These are phyloP conservation scores for Incumbomyces delicatus DNA, from an alignment of 2,329 filamentous ascomycete species.

Conservation along the genomic window DNA sequence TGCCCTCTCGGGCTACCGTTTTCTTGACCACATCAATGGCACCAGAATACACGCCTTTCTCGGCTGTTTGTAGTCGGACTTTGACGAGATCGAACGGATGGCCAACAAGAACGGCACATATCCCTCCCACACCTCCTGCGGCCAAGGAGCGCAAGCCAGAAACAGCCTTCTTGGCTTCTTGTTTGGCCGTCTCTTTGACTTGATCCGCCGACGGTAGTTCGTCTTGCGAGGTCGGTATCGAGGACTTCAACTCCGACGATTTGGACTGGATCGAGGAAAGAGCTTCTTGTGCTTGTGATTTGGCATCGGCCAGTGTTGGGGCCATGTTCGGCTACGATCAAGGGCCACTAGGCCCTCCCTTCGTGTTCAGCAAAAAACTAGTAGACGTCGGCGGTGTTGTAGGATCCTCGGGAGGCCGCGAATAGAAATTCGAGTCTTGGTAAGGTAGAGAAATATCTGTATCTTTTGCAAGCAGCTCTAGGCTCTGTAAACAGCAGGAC, in stretches of 20 bases:
- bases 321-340: slow-evolving; percentile 10
- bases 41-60: slow-evolving; percentile 80
- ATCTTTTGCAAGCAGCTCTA: no score
- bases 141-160: slow-evolving; percentile 68
- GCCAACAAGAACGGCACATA: slow-evolving; percentile 88
- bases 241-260: slow-evolving; percentile 7
- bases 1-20: slow-evolving; percentile 76
- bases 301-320: slow-evolving; percentile 3
- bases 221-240: slow-evolving; percentile 19
- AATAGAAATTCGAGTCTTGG: no score
- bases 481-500: no score
- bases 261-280: slow-evolving; percentile 2
- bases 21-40: slow-evolving; percentile 87
- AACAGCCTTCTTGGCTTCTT: slow-evolving; percentile 42
- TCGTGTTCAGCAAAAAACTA: not conserved
- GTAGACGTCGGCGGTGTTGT: no score
- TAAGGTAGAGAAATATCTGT: no score
- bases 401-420: no score
- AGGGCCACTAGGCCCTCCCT: not conserved
- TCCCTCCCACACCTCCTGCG: slow-evolving; percentile 83
- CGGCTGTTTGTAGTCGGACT: slow-evolving; percentile 90
- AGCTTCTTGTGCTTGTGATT: slow-evolving; percentile 3
- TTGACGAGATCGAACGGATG: slow-evolving; percentile 98
- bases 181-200: slow-evolving; percentile 43
- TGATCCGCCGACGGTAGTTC: slow-evolving; percentile 33